These are phyloP conservation scores for Hemileccinum impolitum DNA, from an alignment of 768 basidiomycete species.

Conservation along the genomic window DNA sequence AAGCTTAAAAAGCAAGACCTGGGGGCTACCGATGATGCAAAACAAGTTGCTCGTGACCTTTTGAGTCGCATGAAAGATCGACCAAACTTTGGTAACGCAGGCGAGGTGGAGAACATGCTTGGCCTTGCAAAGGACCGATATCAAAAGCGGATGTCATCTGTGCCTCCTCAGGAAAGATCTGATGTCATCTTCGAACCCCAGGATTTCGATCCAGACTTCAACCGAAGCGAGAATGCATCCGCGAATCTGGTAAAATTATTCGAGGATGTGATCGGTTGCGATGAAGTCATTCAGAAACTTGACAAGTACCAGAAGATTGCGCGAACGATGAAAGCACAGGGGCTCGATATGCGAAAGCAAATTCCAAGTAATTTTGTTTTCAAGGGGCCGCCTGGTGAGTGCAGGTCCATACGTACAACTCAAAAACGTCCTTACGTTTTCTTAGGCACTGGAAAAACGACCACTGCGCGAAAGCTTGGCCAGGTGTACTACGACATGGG, in stretches of 20 bases:
- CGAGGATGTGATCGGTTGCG: constrained; percentile 60
- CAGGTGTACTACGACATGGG: constrained; percentile 68
- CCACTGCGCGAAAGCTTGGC: constrained; percentile 60
- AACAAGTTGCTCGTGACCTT: constrained; percentile 51
- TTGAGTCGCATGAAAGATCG: constrained; percentile 37
- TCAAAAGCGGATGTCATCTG: constrained; percentile 36
- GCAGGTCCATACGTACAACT: too few species aligned
- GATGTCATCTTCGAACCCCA: constrained; percentile 39
- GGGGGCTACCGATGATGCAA: constrained; percentile 53
- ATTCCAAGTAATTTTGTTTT: constrained; percentile 67
- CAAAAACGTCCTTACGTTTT: too few species aligned
- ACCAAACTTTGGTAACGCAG: constrained; percentile 66
- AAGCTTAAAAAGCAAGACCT: constrained; percentile 61
- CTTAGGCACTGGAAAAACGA: constrained; percentile 60
- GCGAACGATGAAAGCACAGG: constrained; percentile 38
- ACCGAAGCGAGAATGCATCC: constrained; percentile 46
- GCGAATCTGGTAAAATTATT: constrained; percentile 57
- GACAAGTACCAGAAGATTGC: constrained; percentile 52
- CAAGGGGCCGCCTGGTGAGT: constrained; percentile 66
- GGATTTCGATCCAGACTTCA: constrained; percentile 63
- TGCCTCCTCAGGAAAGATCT: constrained; percentile 21
- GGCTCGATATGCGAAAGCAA: constrained; percentile 43
- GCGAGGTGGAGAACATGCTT: constrained; percentile 64
- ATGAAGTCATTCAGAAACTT: constrained; percentile 49
- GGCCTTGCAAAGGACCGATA: constrained; percentile 50